A percentile compares a stretch with the other conserved stretches of the same genome.
These are phyloP conservation scores for Acorus calamus DNA, from an alignment of 106 monocot species.

Conservation along the genomic window DNA sequence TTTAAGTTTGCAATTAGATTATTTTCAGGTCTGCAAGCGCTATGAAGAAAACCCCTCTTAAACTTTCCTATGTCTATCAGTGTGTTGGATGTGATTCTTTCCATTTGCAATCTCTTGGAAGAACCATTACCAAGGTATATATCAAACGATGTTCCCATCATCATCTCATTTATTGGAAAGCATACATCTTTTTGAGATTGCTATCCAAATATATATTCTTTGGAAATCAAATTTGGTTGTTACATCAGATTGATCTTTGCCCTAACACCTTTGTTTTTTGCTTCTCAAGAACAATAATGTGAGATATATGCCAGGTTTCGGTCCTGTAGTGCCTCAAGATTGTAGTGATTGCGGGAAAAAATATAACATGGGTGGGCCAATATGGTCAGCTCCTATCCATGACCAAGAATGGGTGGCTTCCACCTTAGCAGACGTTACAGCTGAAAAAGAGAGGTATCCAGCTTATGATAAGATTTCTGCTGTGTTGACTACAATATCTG, in stretches of 20 bases:
- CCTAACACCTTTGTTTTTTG: not conserved
- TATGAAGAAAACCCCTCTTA: constrained; percentile 77
- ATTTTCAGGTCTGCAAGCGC: constrained; percentile 39
- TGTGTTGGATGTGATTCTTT: constrained; percentile 96
- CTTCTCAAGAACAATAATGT: constrained; percentile 63
- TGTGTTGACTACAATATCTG: constrained; percentile 78
- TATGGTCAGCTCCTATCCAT: constrained; percentile 96
- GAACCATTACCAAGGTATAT: constrained; percentile 63
- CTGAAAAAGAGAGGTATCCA: constrained; percentile 65
- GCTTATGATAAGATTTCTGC: constrained; percentile 80
- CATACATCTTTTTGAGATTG: no score
- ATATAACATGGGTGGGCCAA: constrained; percentile 92
- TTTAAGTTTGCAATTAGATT: no score
- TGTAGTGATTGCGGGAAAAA: constrained; percentile 77
- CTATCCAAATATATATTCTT: no score
- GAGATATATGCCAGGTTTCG: constrained; percentile 62
- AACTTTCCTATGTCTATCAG: constrained; percentile 85
- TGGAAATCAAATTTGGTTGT: no score
- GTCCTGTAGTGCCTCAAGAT: constrained; percentile 74
- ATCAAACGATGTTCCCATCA: no score
- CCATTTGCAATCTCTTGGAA: constrained; percentile 83
- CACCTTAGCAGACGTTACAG: constrained; percentile 51
- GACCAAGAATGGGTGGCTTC: constrained; percentile 75
- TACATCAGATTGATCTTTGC: no score
- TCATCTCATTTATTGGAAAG: no score